These are phyloP conservation scores for Calonectria pseudoturangicola DNA, from an alignment of 2,329 filamentous ascomycete genomes.

Conservation along the genomic window DNA sequence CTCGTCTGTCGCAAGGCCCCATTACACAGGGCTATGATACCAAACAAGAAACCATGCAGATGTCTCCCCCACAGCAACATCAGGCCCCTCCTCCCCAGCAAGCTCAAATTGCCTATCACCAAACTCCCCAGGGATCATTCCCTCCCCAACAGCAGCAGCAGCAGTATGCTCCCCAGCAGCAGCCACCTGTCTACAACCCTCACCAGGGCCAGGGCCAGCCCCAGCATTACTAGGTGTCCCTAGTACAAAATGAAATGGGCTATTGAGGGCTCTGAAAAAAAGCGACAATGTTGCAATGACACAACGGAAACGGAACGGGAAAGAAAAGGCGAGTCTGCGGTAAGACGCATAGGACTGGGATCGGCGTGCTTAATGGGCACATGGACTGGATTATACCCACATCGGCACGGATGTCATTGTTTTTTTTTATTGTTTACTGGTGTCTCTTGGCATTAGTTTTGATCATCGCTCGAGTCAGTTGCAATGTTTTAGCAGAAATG, in stretches of 20 bases:
- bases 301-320: slow-evolving; percentile 21
- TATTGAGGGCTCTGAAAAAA: background rate
- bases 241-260: background rate
- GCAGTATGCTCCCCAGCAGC: slow-evolving; percentile 46
- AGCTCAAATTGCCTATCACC: slow-evolving; percentile 41
- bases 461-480: background rate
- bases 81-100: slow-evolving; percentile 47
- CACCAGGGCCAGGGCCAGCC: slow-evolving; percentile 51
- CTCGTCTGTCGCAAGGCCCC: slow-evolving; percentile 53
- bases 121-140: slow-evolving; percentile 50
- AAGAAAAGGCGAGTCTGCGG: slow-evolving; percentile 25
- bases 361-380: slow-evolving; percentile 37
- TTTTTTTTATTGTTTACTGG: slow-evolving; percentile 7
- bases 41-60: slow-evolving; percentile 62
- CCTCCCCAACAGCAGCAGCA: slow-evolving; percentile 50
- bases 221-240: slow-evolving; percentile 46
- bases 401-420: slow-evolving; percentile 43
- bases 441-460: slow-evolving; percentile 8
- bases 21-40: slow-evolving; percentile 61
- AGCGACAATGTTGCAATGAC: slow-evolving; percentile 4
- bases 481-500: background rate
- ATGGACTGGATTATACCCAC: slow-evolving; percentile 52
- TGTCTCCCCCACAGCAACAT: slow-evolving; percentile 53
- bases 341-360: slow-evolving; percentile 19
- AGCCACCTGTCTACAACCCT: slow-evolving; percentile 50